A percentile compares a stretch with the other conserved stretches of the same genome.
phyloP scores from a whole-genome alignment of 495 filamentous ascomycete species.

The Eremomyces bilateralis region DNA sequence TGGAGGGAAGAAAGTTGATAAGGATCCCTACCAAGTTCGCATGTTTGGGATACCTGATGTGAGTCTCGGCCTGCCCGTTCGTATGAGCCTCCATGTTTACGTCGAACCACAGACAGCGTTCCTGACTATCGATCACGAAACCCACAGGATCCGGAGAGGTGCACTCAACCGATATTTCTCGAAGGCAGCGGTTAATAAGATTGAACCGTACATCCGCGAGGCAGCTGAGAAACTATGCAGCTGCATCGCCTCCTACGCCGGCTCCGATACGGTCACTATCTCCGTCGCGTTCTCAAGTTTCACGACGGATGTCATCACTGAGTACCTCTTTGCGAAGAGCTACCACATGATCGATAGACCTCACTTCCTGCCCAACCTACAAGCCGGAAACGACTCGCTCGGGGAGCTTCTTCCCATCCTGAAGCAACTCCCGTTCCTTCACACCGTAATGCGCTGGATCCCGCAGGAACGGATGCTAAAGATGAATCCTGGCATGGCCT shows the following conservation, averaged over 20 bases:
- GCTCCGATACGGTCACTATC: background rate
- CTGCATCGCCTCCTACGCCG: background rate
- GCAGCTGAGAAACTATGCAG: background rate
- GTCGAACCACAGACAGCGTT: background rate
- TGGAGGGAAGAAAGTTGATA: conserved; percentile 5
- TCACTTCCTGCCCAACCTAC: no score
- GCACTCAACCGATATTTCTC: conserved; percentile 9
- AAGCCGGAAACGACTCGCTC: no score
- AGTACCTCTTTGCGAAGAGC: background rate
- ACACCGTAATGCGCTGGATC: no score
- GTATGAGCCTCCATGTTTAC: no score
- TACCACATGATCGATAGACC: no score
- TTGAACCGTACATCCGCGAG: background rate
- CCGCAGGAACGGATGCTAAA: no score
- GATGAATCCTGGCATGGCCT: no score
- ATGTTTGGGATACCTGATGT: background rate
- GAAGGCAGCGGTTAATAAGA: background rate
- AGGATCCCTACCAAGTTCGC: background rate
- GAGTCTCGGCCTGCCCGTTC: no score
- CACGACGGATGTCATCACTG: background rate
- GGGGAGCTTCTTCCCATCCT: no score
- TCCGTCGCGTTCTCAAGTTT: background rate
- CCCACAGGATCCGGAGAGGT: conserved; percentile 5
- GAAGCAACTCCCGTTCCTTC: no score
- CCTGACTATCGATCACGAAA: conserved; percentile 3